Conservation (phyloP, 345 rosid species). For the Camelina neglecta region DNA sequence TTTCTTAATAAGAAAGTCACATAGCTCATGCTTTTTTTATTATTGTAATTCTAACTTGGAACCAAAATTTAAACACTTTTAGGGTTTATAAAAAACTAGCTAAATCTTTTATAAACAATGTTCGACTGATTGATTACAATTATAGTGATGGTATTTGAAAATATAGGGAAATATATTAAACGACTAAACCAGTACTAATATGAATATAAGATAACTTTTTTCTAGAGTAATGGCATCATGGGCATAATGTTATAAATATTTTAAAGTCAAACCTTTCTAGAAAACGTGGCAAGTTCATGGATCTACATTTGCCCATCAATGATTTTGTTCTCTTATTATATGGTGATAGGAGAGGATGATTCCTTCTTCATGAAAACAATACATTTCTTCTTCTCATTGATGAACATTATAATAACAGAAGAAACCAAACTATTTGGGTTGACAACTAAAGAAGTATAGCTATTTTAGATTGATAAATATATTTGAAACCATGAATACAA, state of each 20-base stretch:
- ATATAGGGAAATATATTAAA: neutral
- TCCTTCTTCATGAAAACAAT: neutral
- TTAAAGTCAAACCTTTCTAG: neutral
- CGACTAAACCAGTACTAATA: neutral
- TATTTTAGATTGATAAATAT: neutral
- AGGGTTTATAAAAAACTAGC: neutral
- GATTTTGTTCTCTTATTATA: conserved; percentile 16
- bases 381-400: neutral
- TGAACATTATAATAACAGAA: neutral
- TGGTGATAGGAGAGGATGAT: neutral
- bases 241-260: neutral
- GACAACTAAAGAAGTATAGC: neutral
- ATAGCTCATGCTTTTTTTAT: neutral
- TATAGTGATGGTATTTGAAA: neutral
- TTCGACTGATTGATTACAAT: neutral
- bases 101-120: neutral
- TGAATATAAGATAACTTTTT: neutral
- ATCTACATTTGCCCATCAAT: conserved; percentile 19
- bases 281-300: conserved; percentile 19
- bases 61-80: neutral
- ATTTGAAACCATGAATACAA: neutral
- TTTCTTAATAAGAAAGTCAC: conserved; percentile 1
- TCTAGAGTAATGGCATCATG: conserved; percentile 1
- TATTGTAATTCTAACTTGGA: neutral
- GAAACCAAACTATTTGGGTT: conserved; percentile 11